Evolutionary conservation across 345 rosid species (phyloP).

Genomic region (Rhodomyrtus tomentosa): DNA sequence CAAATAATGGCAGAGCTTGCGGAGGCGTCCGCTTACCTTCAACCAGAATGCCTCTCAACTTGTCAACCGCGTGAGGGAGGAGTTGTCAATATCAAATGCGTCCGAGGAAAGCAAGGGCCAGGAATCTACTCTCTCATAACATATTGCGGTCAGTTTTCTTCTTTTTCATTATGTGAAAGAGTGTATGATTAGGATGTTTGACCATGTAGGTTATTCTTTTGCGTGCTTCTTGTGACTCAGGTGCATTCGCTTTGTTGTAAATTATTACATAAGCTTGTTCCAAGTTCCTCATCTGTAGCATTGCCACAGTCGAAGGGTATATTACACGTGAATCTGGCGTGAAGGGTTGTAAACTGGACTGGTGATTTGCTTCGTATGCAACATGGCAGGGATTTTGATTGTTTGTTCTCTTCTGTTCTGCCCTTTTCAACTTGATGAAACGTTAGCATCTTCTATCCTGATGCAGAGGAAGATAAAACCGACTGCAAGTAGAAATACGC

Average conservation of each 20-base stretch:
- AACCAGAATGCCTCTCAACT: constrained; percentile 51
- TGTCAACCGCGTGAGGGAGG: constrained; percentile 40
- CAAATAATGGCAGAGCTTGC: constrained; percentile 48
- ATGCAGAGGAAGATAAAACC: background rate
- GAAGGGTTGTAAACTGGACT: background rate
- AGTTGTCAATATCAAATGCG: constrained; percentile 17
- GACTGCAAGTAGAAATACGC: background rate
- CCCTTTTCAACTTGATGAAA: background rate
- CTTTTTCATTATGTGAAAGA: background rate
- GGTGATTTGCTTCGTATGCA: background rate
- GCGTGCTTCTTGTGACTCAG: background rate
- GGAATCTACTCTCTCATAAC: constrained; percentile 8
- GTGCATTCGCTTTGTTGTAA: background rate
- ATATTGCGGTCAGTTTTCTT: background rate
- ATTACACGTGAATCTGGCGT: background rate
- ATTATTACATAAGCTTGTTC: background rate
- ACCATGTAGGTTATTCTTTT: background rate
- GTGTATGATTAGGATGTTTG: background rate
- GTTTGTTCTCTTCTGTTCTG: background rate
- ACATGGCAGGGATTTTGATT: background rate
- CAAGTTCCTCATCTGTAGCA: background rate
- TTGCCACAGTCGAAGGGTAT: background rate
- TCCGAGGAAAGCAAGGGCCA: constrained; percentile 37
- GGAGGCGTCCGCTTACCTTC: constrained; percentile 31
- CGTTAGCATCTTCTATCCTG: background rate